These are phyloP conservation scores for Aspergillus proliferans DNA, from an alignment of 2,329 filamentous ascomycete species.

Conservation along the genomic window DNA sequence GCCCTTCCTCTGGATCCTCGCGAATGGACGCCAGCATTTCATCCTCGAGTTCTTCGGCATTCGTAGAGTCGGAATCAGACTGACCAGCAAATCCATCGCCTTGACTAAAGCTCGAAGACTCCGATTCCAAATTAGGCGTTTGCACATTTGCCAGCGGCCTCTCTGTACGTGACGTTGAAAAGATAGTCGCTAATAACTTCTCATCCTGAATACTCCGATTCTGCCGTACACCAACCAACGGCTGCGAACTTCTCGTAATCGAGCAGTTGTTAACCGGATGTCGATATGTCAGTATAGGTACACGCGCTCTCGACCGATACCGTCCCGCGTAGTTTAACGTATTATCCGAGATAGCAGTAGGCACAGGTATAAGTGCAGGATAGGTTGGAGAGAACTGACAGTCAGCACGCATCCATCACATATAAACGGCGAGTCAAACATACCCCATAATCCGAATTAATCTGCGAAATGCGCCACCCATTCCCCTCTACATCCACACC, in stretches of 20 bases:
- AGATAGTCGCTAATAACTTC: constrained; percentile 85
- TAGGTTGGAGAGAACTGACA: constrained; percentile 80
- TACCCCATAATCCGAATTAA: constrained; percentile 79
- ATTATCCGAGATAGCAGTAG: constrained; percentile 88
- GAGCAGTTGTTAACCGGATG: constrained; percentile 95
- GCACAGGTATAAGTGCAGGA: constrained; percentile 76
- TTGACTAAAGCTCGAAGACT: constrained; percentile 43
- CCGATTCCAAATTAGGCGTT: constrained; percentile 35
- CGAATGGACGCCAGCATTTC: constrained; percentile 55
- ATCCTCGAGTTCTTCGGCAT: constrained; percentile 63
- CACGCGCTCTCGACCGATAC: constrained; percentile 81
- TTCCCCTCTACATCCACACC: constrained; percentile 75
- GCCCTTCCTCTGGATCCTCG: constrained; percentile 55
- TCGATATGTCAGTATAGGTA: constrained; percentile 88
- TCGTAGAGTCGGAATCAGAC: constrained; percentile 49
- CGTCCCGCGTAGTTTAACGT: constrained; percentile 86
- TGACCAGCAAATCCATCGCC: constrained; percentile 37
- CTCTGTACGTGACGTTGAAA: constrained; percentile 61
- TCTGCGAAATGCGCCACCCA: constrained; percentile 82
- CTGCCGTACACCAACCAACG: constrained; percentile 74
- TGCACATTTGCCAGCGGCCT: constrained; percentile 36
- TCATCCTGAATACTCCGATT: constrained; percentile 95
- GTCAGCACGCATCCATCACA: constrained; percentile 15
- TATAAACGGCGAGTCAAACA: constrained; percentile 7
- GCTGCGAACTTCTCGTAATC: constrained; percentile 91